Evolutionary conservation across 257 asterid genomes (phyloP), one percentile per base, ranked within the genome.

Genomic region (Petunia axillaris): DNA sequence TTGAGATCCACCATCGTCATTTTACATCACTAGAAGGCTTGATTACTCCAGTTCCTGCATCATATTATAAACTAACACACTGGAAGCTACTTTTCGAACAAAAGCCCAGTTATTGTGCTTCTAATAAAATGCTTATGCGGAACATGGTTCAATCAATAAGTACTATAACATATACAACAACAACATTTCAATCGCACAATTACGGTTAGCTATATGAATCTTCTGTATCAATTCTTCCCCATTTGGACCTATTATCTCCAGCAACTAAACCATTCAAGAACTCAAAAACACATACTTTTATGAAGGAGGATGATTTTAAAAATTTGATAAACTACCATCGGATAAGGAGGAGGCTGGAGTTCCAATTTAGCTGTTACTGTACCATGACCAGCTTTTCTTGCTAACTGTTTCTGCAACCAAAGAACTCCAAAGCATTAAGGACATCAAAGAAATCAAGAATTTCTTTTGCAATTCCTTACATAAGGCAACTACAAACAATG

Each of bases 341-440:
- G 62, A 82, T 92, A 95, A 2, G 99, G 98, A 35, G 99, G 99
- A 73, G 96, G 88, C 82, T 85, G 89, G 64, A 88, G 91, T 54
- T 93, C 95, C 82, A 95, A 67, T 82, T 82, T 91, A 43, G 97
- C 97, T 5, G 88, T 90, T 67, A 93, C 84, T 80, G 76, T 84
- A 77, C 75, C 89, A 79, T n/a, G 86, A 83, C 46, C 81, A 81
- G 74, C 86, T 44, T 70, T 89, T 82, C 87, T 89, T 37, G 64
- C 82, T 82, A 60, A 65, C 36, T 78, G 83, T 64, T 38, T 85
- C 98, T 91, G 92, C 89, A 83, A 73, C 9, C 78, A 40, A 43
- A 15, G 79, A 46, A 82, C 25, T 11, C 25, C 16, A 11, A 4
- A 10, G 5, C 10, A 53, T 53, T 10, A 10, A 13, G 59, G 16